Base-by-base conservation (phyloP, 352 stramenopile species). In the Pythium dissimile region DNA sequence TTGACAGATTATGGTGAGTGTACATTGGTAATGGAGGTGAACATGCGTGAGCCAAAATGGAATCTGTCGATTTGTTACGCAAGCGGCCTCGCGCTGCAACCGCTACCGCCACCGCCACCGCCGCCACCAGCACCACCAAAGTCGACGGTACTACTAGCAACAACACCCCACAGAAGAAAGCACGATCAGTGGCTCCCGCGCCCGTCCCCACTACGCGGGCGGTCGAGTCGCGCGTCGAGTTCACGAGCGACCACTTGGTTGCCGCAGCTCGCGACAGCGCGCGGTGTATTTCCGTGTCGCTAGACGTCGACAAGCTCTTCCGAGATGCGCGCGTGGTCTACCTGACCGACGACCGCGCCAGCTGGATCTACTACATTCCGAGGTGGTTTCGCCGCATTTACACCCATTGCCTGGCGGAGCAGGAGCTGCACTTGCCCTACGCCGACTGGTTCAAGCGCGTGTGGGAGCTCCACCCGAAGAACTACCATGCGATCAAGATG, bases 341-440 rank as follows among this genome's bases (percentile, higher is more conserved):
- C 23, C 57, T 77, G 9, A 77, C 62, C 8, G 35, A 54, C 20
- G 55, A 72, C 62, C 21, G 39, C 12, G 55, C 54, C 2, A 89
- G 80, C 47, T 89, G 79, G 79, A 54, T 89, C 10, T 84, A 80
- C 35, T 71, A 82, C 62, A 71, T 86, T 7, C 79, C 79, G n/a
- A 66, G 53, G 9, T 89, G 79, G 79, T 86, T 83, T 32, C 51
- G 46, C 4, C 57, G 61, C 43, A 59, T 87, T 13, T 82, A 75
- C n/a, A 61, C n/a, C 26, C 53, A 68, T 38, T 67, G 45, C 47
- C 26, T 59, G 7, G 32, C 26, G 1, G 23, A 55, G 11, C 23
- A 39, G 18, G 49, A 53, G 26, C 60, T 64, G 35, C 26, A 43
- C 15, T 3, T 59, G 5, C 50, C 59, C 15, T 68, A 68, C 41